These are phyloP conservation scores for Lentinus brumalis DNA, from an alignment of 768 basidiomycete species.

Conservation along the genomic window DNA sequence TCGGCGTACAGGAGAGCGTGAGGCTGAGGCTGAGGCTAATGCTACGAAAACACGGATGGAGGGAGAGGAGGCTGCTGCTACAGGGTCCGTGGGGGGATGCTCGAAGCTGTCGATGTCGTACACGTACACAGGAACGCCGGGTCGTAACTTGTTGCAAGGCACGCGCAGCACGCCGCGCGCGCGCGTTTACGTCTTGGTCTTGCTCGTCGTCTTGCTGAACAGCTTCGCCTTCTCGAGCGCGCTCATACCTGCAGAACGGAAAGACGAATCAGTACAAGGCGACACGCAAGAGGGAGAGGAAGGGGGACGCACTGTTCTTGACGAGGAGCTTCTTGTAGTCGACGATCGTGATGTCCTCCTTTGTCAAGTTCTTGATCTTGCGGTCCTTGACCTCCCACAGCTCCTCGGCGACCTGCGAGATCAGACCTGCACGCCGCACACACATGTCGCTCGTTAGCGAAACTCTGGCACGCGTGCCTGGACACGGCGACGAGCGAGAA, in stretches of 20 bases:
- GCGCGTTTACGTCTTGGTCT: conserved; percentile 49
- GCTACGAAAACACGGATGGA: conserved; percentile 13
- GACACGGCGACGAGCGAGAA: background rate
- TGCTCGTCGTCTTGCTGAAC: conserved; percentile 80
- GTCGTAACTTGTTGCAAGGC: background rate
- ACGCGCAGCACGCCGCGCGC: background rate
- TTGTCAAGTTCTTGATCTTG: conserved; percentile 91
- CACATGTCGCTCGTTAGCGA: background rate
- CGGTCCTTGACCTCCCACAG: conserved; percentile 98
- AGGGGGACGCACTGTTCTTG: conserved; percentile 63
- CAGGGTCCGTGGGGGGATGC: background rate
- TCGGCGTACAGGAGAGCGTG: conserved; percentile 6
- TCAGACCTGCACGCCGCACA: conserved; percentile 61
- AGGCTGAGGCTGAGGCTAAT: conserved; percentile 6
- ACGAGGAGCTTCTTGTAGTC: conserved; percentile 91
- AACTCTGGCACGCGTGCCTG: conserved; percentile 1
- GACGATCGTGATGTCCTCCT: conserved; percentile 85
- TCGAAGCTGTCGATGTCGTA: background rate
- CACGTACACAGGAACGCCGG: background rate
- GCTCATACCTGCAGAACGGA: conserved; percentile 71
- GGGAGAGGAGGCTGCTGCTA: conserved; percentile 4
- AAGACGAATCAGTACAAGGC: background rate
- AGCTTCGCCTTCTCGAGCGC: conserved; percentile 94
- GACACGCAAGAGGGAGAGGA: background rate
- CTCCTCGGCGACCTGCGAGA: conserved; percentile 97